phyloP scores from a whole-genome alignment of 176 grass and related monocot species.

The Tuctoria greenei region DNA sequence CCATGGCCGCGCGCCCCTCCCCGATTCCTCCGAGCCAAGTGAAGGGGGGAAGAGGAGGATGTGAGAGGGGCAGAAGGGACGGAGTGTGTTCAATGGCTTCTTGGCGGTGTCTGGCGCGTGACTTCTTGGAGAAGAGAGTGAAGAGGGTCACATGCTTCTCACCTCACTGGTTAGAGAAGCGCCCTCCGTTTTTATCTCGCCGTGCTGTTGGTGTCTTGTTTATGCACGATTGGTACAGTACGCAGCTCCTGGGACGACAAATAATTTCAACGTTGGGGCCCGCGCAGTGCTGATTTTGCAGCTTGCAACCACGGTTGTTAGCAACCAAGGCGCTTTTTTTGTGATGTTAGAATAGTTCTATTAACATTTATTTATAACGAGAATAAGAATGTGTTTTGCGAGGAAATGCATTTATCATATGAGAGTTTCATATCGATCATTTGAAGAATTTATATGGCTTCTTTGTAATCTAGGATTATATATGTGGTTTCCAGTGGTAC shows the following conservation, averaged over 20 bases:
- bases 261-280: not conserved
- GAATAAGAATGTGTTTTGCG: not conserved
- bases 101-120: conserved; percentile 44
- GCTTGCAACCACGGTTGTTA: not conserved
- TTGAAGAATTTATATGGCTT: not conserved
- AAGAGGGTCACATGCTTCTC: conserved; percentile 57
- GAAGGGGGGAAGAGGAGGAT: conserved; percentile 11
- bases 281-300: not conserved
- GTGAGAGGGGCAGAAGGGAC: conserved; percentile 8
- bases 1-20: conserved; percentile 53
- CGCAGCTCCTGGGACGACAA: not conserved
- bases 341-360: not conserved
- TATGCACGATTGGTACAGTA: not conserved
- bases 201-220: conserved; percentile 18
- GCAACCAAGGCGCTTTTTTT: not conserved
- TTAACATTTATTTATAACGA: not conserved
- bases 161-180: conserved; percentile 23
- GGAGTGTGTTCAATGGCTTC: conserved; percentile 8
- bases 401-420: not conserved
- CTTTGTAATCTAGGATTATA: not conserved
- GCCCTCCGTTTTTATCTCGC: conserved; percentile 15
- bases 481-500: no score
- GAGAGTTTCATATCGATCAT: no score
- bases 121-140: conserved; percentile 48
- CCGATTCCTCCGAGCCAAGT: conserved; percentile 38